Evolutionary conservation across 495 filamentous ascomycete genomes (phyloP).

Genomic region (Aspergillus mulundensis): DNA sequence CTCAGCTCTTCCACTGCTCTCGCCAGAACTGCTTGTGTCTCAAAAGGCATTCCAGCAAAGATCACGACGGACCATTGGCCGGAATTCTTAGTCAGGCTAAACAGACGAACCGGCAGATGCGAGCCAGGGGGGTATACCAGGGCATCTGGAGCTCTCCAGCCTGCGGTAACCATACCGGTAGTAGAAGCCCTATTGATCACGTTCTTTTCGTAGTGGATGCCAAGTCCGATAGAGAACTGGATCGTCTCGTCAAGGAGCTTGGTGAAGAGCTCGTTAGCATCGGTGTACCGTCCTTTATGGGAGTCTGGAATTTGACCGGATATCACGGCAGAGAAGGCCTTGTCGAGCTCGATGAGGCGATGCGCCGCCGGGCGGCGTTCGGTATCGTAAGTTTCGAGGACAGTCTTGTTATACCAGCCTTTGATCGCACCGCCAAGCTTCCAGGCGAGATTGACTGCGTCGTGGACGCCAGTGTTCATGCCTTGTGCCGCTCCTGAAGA

Average conservation of each 20-base stretch:
- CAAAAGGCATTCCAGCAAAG: conserved; percentile 1
- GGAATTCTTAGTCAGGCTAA: conserved; percentile 2
- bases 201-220: conserved; percentile 8
- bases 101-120: conserved; percentile 2
- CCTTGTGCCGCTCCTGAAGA: conserved; percentile 53
- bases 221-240: conserved; percentile 11
- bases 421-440: conserved; percentile 41
- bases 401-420: conserved; percentile 25
- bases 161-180: conserved; percentile 5
- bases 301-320: conserved; percentile 4
- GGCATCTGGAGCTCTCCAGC: conserved; percentile 12
- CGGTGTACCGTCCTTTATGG: not conserved
- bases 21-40: not conserved
- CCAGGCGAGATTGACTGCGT: conserved; percentile 55
- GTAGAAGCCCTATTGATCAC: conserved; percentile 5
- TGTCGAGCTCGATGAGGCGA: conserved; percentile 9
- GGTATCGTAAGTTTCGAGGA: conserved; percentile 37
- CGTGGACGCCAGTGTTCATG: conserved; percentile 56
- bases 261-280: conserved; percentile 11
- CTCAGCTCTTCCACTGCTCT: not conserved
- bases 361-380: conserved; percentile 26
- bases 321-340: conserved; percentile 4
- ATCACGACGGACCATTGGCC: conserved; percentile 6
- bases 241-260: conserved; percentile 6
- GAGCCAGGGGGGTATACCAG: conserved; percentile 8